Conservation (phyloP, 768 basidiomycete species). For the Lyophyllum atratum region DNA sequence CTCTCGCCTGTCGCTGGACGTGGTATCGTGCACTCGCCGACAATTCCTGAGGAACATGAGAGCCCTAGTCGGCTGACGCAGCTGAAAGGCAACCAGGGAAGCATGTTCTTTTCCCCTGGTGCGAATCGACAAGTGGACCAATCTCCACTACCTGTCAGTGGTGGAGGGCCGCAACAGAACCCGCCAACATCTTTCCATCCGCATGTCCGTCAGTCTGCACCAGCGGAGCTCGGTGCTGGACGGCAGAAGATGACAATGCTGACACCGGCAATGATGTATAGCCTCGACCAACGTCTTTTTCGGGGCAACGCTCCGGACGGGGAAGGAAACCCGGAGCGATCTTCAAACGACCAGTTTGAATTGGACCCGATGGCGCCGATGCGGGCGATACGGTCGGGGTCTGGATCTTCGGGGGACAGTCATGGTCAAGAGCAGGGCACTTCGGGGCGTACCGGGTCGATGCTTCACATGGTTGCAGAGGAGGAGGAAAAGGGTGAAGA, state of each 20-base stretch:
- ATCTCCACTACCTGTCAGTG: conserved; percentile 39
- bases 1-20: conserved; percentile 20
- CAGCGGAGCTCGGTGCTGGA: conserved; percentile 47
- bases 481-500: conserved; percentile 22
- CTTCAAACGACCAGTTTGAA: conserved; percentile 28
- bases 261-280: conserved; percentile 27
- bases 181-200: neutral
- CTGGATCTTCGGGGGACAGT: neutral
- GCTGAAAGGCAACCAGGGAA: neutral
- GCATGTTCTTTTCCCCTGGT: conserved; percentile 35
- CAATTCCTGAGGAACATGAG: conserved; percentile 11
- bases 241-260: conserved; percentile 28
- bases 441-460: conserved; percentile 1
- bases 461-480: conserved; percentile 24
- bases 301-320: neutral
- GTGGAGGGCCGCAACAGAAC: neutral
- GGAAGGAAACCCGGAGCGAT: neutral
- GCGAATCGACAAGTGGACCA: conserved; percentile 40
- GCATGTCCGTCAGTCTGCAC: conserved; percentile 44
- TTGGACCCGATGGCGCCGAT: conserved; percentile 42
- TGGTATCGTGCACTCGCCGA: neutral
- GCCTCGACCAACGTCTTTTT: conserved; percentile 29
- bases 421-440: neutral
- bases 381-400: conserved; percentile 31
- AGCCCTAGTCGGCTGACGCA: conserved; percentile 1